phyloP scores from a whole-genome alignment of 768 basidiomycete species.

The Tricholoma saponaceum region DNA sequence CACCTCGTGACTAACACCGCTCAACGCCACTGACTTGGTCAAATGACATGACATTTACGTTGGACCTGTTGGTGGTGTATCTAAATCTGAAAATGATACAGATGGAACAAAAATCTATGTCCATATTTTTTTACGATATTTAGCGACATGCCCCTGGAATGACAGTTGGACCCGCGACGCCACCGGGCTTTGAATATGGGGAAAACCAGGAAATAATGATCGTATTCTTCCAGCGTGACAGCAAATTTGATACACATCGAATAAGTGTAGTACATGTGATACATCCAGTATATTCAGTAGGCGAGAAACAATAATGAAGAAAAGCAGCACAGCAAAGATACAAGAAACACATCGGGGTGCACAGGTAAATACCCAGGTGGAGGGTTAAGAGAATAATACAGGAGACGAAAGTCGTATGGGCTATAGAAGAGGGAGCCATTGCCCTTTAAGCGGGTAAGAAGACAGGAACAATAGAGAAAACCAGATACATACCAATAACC shows the following conservation, averaged over 20 bases:
- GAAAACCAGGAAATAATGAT: not conserved
- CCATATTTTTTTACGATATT: not conserved
- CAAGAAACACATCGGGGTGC: not conserved
- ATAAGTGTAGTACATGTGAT: conserved; percentile 3
- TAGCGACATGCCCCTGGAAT: not conserved
- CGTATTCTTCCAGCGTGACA: not conserved
- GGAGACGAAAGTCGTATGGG: conserved; percentile 14
- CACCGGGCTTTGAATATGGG: not conserved
- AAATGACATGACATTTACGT: too few relatives aligned
- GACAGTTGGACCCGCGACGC: not conserved
- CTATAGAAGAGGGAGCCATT: conserved; percentile 83
- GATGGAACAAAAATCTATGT: too few relatives aligned
- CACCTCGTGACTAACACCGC: too few relatives aligned
- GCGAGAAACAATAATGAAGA: not conserved
- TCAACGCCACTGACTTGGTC: too few relatives aligned
- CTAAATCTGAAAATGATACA: too few relatives aligned
- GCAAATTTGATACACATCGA: not conserved
- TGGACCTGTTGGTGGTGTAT: too few relatives aligned
- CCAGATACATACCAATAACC: conserved; percentile 63
- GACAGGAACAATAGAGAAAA: not conserved
- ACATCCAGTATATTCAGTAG: conserved; percentile 1
- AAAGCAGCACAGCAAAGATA: conserved; percentile 9
- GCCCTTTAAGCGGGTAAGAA: conserved; percentile 44
- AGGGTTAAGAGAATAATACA: conserved; percentile 9
- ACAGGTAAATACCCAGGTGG: not conserved